Evolutionary conservation across 2,329 filamentous ascomycete genomes (phyloP).

Genomic region (Aspergillus terreus): DNA sequence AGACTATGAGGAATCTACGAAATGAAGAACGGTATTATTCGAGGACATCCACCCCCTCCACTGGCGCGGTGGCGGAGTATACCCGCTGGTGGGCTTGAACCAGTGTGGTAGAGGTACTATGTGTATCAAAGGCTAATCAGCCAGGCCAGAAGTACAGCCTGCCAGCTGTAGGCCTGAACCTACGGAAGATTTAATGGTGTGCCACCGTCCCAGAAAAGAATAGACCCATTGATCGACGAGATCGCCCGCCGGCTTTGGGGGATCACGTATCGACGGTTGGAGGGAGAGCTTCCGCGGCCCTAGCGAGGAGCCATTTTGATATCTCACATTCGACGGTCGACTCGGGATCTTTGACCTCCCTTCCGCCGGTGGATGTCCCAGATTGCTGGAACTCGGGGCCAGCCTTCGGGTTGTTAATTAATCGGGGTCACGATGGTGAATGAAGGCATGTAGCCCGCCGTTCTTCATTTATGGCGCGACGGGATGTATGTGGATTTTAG

Average conservation of each 20-base stretch:
- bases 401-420: not conserved
- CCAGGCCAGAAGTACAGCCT: too few species aligned
- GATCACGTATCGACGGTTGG: not conserved
- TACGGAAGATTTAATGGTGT: not conserved
- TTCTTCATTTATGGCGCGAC: not conserved
- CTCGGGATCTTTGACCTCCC: not conserved
- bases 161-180: not conserved
- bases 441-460: too few species aligned
- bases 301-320: not conserved
- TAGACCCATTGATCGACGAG: not conserved
- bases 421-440: not conserved
- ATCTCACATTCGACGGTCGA: not conserved
- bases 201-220: not conserved
- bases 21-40: not conserved
- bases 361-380: not conserved
- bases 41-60: not conserved
- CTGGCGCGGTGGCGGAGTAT: slow-evolving; percentile 3
- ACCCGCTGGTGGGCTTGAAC: not conserved
- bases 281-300: not conserved
- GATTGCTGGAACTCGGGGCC: not conserved
- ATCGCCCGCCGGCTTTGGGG: not conserved
- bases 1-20: not conserved
- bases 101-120: too few species aligned
- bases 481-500: not conserved
- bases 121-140: too few species aligned